Percentiles rank a stretch among this genome's conserved stretches.
These are phyloP conservation scores for Coemansia sp. DNA, from an alignment of 192 early-diverging fungal genomes.

Conservation along the genomic window DNA sequence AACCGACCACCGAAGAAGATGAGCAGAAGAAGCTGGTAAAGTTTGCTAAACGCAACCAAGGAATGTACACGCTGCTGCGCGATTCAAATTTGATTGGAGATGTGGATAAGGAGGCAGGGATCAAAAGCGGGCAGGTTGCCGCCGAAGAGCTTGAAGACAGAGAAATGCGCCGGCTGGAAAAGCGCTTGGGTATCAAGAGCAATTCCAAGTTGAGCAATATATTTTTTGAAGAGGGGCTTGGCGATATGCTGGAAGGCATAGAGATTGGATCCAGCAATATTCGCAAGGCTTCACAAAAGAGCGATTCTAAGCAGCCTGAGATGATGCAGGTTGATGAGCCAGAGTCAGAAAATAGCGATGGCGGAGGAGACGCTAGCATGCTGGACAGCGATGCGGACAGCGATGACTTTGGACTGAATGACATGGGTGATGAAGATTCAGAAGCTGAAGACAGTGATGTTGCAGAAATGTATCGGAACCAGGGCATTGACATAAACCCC, in stretches of 20 bases:
- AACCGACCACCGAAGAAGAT: constrained; percentile 12
- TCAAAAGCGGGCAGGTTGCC: constrained; percentile 3
- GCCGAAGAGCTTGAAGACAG: constrained; percentile 50
- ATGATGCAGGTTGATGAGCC: not conserved
- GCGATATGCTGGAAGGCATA: constrained; percentile 37
- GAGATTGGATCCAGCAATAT: constrained; percentile 37
- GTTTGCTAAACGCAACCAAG: constrained; percentile 56
- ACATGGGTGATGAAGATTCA: constrained; percentile 24
- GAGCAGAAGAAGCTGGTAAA: constrained; percentile 44
- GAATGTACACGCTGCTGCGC: constrained; percentile 52
- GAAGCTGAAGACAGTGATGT: constrained; percentile 50
- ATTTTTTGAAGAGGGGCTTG: constrained; percentile 49
- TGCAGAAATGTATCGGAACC: constrained; percentile 38
- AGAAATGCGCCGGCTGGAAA: constrained; percentile 52
- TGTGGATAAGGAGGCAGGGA: constrained; percentile 35
- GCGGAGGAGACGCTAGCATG: constrained; percentile 2
- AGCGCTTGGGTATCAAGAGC: constrained; percentile 52
- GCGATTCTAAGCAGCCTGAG: not conserved
- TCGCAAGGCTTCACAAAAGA: constrained; percentile 2
- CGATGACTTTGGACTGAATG: constrained; percentile 38
- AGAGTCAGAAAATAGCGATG: not conserved
- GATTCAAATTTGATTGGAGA: constrained; percentile 46
- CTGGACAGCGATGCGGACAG: constrained; percentile 16
- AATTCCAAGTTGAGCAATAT: constrained; percentile 39
- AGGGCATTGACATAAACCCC: constrained; percentile 27